Evolutionary conservation across 2,329 filamentous ascomycete genomes (phyloP), one percentile per base, ranked within the genome.

Genomic region (Penicillium sclerotiorum): DNA sequence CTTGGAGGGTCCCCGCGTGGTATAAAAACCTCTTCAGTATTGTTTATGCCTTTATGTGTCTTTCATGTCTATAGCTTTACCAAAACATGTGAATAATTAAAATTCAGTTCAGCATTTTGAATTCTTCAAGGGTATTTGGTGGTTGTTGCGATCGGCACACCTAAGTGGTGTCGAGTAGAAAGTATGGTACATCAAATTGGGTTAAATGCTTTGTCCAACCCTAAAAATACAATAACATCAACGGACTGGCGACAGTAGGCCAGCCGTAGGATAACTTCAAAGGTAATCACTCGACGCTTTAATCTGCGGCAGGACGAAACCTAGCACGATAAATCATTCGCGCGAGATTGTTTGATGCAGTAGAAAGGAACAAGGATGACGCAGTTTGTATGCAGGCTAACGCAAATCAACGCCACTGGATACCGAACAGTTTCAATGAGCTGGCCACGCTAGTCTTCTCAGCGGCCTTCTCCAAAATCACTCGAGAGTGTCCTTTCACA

Each of bases 401-500:
- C 9, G n/a, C 15, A 41, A 18, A 52, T 69, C 40, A 62, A 33
- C 73, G 69, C 75, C 75, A 78, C 53, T 73, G 73, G 13, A 78
- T 75, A 32, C 75, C 76, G 50, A 78, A 77, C 32, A 81, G 72
- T 57, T 76, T 80, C 59, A 78, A 68, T n/a, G 72, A 69, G 40
- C 68, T 67, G 18, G 68, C 69, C 50, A 73, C 75, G 37, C 68
- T 68, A 25, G 66, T 62, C 36, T 61, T 67, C 23, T 74, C 71
- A 20, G 69, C 67, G 7, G 66, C 71, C 40, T 78, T 74, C 56
- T 78, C 76, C 8, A 79, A 64, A 36, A 73, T 70, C 22, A 78
- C 60, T 11, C 75, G 73, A 28, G 71, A 69, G 49, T 77, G 73
- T 4, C 89, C 90, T 60, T 82, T 86, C 21, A 95, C 82, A 69